phyloP scores from a whole-genome alignment of 2,329 filamentous ascomycete genomes.

The Penicillium sp. region DNA sequence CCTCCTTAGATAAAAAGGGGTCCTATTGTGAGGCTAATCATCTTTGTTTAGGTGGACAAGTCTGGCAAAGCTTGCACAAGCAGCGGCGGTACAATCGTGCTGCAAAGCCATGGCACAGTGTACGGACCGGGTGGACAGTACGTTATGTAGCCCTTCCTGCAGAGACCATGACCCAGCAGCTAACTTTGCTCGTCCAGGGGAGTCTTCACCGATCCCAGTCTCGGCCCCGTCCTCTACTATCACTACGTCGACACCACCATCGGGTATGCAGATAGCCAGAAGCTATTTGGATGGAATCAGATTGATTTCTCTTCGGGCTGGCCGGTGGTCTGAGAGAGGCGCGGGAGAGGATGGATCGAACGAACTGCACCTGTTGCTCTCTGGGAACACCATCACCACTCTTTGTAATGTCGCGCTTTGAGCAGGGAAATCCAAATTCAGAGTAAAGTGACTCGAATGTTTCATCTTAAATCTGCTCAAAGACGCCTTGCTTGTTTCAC shows the following conservation, averaged over 20 bases:
- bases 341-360: neutral
- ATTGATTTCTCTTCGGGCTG: conserved; percentile 49
- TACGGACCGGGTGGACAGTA: conserved; percentile 69
- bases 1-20: neutral
- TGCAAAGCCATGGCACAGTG: conserved; percentile 60
- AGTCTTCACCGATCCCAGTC: conserved; percentile 32
- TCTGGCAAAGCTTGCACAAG: conserved; percentile 54
- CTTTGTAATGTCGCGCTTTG: too few species aligned
- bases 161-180: neutral
- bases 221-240: conserved; percentile 62
- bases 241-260: conserved; percentile 61
- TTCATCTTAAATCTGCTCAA: too few species aligned
- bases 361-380: too few species aligned
- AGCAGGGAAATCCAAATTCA: too few species aligned
- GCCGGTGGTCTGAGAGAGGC: conserved; percentile 42
- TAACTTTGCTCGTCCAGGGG: conserved; percentile 25
- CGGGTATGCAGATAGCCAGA: conserved; percentile 52
- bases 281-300: conserved; percentile 51
- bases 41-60: conserved; percentile 48
- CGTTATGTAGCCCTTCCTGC: conserved; percentile 31
- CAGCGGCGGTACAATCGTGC: conserved; percentile 62
- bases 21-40: neutral
- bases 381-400: too few species aligned
- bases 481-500: too few species aligned
- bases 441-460: too few species aligned